Conservation (phyloP, 805 yeast species). For the Ogataea ramenticola region DNA sequence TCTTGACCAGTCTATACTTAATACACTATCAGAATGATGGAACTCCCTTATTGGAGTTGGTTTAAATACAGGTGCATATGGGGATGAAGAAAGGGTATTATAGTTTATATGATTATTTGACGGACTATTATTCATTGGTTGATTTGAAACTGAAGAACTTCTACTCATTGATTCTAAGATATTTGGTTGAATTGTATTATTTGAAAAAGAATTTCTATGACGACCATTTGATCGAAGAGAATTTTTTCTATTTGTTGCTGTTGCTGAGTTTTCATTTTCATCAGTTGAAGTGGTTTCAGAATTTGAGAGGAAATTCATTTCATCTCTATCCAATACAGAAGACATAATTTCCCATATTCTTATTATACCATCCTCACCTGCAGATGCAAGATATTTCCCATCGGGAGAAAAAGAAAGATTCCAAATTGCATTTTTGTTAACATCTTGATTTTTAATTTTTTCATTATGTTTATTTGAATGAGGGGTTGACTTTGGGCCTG, state of each 20-base stretch:
- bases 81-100: constrained; percentile 1
- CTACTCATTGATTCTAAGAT: not conserved
- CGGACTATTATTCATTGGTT: constrained; percentile 1
- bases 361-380: constrained; percentile 67
- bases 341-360: constrained; percentile 76
- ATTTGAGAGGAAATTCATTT: not conserved
- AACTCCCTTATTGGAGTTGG: constrained; percentile 54
- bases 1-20: constrained; percentile 83
- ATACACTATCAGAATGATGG: constrained; percentile 57
- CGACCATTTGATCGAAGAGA: not conserved
- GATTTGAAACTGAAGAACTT: not conserved
- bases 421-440: constrained; percentile 50
- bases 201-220: not conserved
- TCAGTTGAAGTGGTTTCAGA: not conserved
- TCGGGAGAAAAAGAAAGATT: constrained; percentile 66
- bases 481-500: not conserved
- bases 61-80: constrained; percentile 73
- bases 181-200: too few relatives aligned
- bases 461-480: constrained; percentile 12
- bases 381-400: constrained; percentile 79
- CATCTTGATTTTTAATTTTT: constrained; percentile 5
- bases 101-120: not conserved
- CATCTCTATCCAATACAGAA: constrained; percentile 57
- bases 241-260: not conserved
- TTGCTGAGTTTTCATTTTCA: not conserved